Conservation (phyloP, 2,329 filamentous ascomycete species). For the Apiospora pterosperma region DNA sequence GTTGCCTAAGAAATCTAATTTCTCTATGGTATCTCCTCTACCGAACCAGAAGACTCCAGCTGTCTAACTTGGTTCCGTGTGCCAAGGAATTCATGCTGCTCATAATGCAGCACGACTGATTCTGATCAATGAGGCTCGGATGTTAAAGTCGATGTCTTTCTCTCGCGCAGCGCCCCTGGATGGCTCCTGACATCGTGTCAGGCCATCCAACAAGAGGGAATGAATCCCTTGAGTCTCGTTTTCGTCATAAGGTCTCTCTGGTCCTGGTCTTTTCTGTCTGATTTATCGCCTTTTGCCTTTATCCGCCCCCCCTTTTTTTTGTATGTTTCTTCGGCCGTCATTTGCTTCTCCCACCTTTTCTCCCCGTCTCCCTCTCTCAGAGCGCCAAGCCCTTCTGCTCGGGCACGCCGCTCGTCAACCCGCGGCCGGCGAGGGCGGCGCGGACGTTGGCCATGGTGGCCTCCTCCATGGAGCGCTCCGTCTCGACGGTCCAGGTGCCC, state of each 20-base stretch:
- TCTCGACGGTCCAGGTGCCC: constrained; percentile 76
- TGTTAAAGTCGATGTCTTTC: neutral
- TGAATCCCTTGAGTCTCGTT: too few relatives aligned
- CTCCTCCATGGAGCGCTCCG: constrained; percentile 66
- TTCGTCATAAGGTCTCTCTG: too few relatives aligned
- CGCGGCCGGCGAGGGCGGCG: constrained; percentile 57
- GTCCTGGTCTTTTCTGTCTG: too few relatives aligned
- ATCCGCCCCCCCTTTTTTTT: neutral
- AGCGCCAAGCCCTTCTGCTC: constrained; percentile 54
- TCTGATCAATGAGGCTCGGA: neutral
- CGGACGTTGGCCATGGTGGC: constrained; percentile 71
- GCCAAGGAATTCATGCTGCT: neutral
- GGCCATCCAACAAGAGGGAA: neutral
- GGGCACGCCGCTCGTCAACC: constrained; percentile 65
- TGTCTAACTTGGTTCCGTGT: neutral
- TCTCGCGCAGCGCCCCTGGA: too few relatives aligned
- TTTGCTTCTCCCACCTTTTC: neutral
- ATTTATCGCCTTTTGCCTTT: neutral
- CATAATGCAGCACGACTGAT: neutral
- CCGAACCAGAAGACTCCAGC: neutral
- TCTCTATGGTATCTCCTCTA: neutral
- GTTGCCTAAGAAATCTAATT: neutral
- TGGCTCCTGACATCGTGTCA: neutral
- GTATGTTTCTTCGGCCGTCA: neutral
- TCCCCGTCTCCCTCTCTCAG: neutral